Conservation (phyloP, 352 stramenopile genomes). For the Phytopythium sindhum region DNA sequence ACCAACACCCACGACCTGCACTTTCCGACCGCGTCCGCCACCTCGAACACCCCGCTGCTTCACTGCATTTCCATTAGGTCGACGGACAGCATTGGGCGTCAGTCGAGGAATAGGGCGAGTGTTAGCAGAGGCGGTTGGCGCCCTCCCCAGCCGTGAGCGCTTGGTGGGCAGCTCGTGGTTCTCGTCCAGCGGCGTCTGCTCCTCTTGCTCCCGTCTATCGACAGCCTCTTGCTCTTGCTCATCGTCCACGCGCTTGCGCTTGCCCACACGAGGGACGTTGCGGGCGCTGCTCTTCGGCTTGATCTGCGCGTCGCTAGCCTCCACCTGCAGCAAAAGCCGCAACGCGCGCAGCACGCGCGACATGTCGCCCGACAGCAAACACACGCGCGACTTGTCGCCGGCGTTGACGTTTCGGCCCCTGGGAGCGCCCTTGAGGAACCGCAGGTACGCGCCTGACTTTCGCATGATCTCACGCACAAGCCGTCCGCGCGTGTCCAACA, state of each 20-base stretch:
- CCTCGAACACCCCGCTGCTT: not conserved
- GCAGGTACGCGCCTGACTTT: constrained; percentile 44
- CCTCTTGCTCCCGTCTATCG: constrained; percentile 8
- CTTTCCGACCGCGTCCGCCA: constrained; percentile 22
- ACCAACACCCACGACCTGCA: constrained; percentile 20
- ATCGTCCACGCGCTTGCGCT: constrained; percentile 32
- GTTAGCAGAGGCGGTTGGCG: not conserved
- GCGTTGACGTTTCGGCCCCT: constrained; percentile 24
- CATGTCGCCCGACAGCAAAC: constrained; percentile 53
- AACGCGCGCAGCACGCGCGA: constrained; percentile 44
- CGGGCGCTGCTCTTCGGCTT: constrained; percentile 29
- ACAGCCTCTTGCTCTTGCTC: too few species aligned
- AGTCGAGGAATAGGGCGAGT: not conserved
- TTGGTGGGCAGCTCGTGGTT: constrained; percentile 16
- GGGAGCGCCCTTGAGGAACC: constrained; percentile 24
- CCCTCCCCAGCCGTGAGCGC: not conserved
- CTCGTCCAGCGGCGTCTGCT: constrained; percentile 12
- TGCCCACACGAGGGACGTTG: constrained; percentile 19
- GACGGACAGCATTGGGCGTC: not conserved
- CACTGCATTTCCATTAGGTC: not conserved
- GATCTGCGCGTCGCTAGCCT: constrained; percentile 47
- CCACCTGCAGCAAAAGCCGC: constrained; percentile 51
- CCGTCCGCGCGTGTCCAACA: constrained; percentile 44
- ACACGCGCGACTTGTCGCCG: constrained; percentile 22
- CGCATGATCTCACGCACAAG: constrained; percentile 55